Conservation (phyloP, 2,329 filamentous ascomycete species). For the Pseudogymnoascus pannorum region DNA sequence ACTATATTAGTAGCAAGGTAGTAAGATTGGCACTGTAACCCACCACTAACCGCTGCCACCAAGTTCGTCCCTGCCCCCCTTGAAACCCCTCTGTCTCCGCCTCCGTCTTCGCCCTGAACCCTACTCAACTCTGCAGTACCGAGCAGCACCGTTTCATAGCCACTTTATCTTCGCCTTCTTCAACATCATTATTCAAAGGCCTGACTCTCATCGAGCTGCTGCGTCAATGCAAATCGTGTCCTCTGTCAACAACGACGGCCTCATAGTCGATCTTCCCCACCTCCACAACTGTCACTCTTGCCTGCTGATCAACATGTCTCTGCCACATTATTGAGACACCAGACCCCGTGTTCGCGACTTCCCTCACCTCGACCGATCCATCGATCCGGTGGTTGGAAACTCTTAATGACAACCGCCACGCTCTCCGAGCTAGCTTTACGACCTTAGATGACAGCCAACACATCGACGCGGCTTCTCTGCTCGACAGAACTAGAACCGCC, state of each 20-base stretch:
- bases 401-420: neutral
- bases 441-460: neutral
- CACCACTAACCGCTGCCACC: too few species aligned
- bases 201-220: neutral
- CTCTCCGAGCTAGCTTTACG: neutral
- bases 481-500: neutral
- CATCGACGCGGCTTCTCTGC: neutral
- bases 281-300: neutral
- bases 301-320: neutral
- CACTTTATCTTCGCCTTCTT: neutral
- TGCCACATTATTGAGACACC: neutral
- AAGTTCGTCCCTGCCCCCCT: neutral
- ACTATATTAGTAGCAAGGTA: neutral
- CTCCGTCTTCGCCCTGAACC: neutral
- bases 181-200: neutral
- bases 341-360: neutral
- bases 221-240: neutral
- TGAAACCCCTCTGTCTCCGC: too few species aligned
- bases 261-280: neutral
- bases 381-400: neutral
- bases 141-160: neutral
- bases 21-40: neutral
- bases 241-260: neutral
- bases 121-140: neutral
- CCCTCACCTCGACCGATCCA: neutral